These are phyloP conservation scores for Phoma herbarum DNA, from an alignment of 2,329 filamentous ascomycete genomes.

Conservation along the genomic window DNA sequence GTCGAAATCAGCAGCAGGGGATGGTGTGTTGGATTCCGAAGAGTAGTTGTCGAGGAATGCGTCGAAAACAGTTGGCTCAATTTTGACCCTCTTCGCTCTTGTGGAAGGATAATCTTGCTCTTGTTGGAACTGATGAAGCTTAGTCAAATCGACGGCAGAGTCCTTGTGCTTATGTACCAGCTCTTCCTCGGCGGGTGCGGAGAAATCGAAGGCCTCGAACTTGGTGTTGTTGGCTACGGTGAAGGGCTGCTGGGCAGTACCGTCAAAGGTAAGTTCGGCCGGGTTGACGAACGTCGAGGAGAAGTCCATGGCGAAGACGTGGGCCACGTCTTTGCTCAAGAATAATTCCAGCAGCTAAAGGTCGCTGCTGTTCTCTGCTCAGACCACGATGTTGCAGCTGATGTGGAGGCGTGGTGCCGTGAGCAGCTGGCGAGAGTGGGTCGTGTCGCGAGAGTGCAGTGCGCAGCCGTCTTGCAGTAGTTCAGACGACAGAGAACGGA, in stretches of 20 bases:
- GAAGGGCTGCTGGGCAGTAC: constrained; percentile 20
- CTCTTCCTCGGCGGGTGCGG: constrained; percentile 24
- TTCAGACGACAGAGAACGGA: constrained; percentile 11
- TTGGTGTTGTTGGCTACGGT: constrained; percentile 15
- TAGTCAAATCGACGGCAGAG: constrained; percentile 37
- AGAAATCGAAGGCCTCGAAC: constrained; percentile 32
- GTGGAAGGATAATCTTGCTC: constrained; percentile 21
- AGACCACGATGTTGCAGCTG: neutral
- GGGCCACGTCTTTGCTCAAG: constrained; percentile 5
- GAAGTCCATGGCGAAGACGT: constrained; percentile 30
- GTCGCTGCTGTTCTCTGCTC: neutral
- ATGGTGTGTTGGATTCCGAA: constrained; percentile 41
- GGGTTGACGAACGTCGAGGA: constrained; percentile 23
- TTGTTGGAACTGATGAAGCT: constrained; percentile 23
- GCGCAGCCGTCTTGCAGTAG: constrained; percentile 19
- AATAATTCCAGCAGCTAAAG: neutral
- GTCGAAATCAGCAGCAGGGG: constrained; percentile 37
- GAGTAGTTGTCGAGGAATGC: constrained; percentile 34
- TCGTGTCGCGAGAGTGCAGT: constrained; percentile 12
- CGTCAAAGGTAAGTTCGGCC: constrained; percentile 22
- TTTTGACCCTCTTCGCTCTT: constrained; percentile 26
- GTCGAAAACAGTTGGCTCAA: constrained; percentile 25
- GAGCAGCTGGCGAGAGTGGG: constrained; percentile 13
- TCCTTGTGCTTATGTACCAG: constrained; percentile 34
- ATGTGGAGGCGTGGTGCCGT: constrained; percentile 2